These are phyloP conservation scores for Plicaturopsis crispa DNA, from an alignment of 768 basidiomycete species.

Conservation along the genomic window DNA sequence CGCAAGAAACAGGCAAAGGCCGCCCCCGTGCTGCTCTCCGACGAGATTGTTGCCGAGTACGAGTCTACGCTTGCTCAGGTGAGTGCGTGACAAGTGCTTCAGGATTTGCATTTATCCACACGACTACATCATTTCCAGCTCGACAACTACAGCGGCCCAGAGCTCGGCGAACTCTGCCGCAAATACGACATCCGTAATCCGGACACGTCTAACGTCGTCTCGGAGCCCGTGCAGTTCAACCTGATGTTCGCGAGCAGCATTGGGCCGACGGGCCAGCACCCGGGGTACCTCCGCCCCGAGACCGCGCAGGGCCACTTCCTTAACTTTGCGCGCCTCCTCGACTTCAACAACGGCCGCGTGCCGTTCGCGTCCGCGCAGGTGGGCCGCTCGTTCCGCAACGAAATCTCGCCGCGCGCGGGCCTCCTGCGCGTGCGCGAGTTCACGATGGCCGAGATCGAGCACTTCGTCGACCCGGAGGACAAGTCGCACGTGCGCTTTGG, in stretches of 20 bases:
- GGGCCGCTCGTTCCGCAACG: conserved; percentile 94
- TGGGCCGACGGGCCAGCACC: conserved; percentile 94
- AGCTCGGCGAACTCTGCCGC: conserved; percentile 81
- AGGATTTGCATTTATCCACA: conserved; percentile 3
- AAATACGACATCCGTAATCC: conserved; percentile 81
- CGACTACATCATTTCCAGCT: conserved; percentile 41
- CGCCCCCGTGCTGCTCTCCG: conserved; percentile 63
- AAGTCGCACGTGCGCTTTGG: conserved; percentile 82
- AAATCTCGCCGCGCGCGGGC: conserved; percentile 95
- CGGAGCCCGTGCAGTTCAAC: conserved; percentile 94
- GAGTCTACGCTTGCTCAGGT: conserved; percentile 86
- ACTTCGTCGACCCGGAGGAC: conserved; percentile 92
- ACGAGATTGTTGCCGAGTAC: conserved; percentile 70
- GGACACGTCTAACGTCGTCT: conserved; percentile 86
- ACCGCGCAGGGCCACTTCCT: conserved; percentile 99
- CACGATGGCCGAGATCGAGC: conserved; percentile 99
- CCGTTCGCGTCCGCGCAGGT: conserved; percentile 98
- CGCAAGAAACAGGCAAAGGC: conserved; percentile 71
- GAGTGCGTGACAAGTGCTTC: conserved; percentile 18
- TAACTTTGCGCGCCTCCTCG: conserved; percentile 93
- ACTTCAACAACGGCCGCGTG: conserved; percentile 95
- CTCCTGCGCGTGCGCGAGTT: conserved; percentile 97
- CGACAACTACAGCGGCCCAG: conserved; percentile 88
- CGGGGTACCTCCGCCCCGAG: conserved; percentile 96
- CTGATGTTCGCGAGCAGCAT: conserved; percentile 98